Evolutionary conservation across 2,329 filamentous ascomycete genomes (phyloP).

Genomic region (Neocucurbitaria cava): DNA sequence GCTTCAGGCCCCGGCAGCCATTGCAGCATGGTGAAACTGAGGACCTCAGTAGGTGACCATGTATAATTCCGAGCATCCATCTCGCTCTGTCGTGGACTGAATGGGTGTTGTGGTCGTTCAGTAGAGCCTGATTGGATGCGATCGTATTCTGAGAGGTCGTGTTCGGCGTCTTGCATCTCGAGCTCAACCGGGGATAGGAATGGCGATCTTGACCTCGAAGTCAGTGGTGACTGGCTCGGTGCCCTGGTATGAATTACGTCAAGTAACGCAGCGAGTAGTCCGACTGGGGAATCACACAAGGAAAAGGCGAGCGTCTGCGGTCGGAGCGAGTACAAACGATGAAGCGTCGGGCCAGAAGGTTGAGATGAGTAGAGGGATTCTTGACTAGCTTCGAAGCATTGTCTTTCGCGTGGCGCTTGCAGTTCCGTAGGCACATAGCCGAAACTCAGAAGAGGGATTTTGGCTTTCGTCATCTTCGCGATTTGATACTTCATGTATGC

Average conservation of each 20-base stretch:
- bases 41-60: constrained; percentile 56
- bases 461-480: constrained; percentile 52
- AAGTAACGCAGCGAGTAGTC: constrained; percentile 42
- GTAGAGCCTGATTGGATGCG: constrained; percentile 4
- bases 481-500: constrained; percentile 65
- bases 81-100: constrained; percentile 22
- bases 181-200: constrained; percentile 42
- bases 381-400: background rate
- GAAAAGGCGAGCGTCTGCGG: constrained; percentile 48
- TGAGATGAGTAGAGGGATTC: constrained; percentile 1
- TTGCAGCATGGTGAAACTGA: constrained; percentile 61
- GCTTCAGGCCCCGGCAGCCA: constrained; percentile 71
- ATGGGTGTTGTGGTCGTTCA: constrained; percentile 1
- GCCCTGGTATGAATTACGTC: constrained; percentile 40
- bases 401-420: background rate
- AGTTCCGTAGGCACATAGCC: constrained; percentile 65
- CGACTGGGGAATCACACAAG: constrained; percentile 49
- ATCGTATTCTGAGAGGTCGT: constrained; percentile 10
- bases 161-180: constrained; percentile 28
- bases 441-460: constrained; percentile 57
- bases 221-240: constrained; percentile 13
- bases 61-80: constrained; percentile 3
- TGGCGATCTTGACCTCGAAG: constrained; percentile 33
- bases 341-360: constrained; percentile 23
- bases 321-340: constrained; percentile 38